phyloP scores from a whole-genome alignment of 176 grass and related monocot genomes.

The Tuctoria greenei region DNA sequence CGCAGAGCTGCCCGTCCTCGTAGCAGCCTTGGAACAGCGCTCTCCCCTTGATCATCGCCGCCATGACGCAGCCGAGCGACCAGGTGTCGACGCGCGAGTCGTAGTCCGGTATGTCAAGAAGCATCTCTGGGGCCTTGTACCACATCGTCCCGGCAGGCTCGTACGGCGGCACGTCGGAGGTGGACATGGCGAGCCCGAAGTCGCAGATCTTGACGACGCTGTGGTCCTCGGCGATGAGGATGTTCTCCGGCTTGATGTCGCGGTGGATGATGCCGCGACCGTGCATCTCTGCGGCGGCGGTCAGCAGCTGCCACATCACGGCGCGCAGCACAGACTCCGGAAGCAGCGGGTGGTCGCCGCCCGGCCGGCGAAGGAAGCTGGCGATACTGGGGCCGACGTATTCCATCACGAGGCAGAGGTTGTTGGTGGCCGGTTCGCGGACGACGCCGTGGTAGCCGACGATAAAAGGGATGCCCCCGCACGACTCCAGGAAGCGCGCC shows the following conservation, averaged over 20 bases:
- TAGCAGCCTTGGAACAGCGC: not conserved
- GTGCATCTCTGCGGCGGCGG: not conserved
- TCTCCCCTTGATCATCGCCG: slow-evolving; percentile 19
- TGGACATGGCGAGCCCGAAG: slow-evolving; percentile 28
- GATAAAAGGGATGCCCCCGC: too few species aligned
- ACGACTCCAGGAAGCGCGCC: too few species aligned
- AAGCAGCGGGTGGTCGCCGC: too few species aligned
- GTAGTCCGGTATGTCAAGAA: slow-evolving; percentile 17
- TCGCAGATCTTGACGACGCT: slow-evolving; percentile 40
- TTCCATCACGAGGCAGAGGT: too few species aligned
- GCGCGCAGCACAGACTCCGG: too few species aligned
- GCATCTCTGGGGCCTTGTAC: slow-evolving; percentile 39
- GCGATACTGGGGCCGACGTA: too few species aligned
- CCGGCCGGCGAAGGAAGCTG: too few species aligned
- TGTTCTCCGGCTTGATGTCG: slow-evolving; percentile 37
- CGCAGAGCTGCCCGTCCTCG: slow-evolving; percentile 25
- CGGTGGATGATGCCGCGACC: slow-evolving; percentile 25
- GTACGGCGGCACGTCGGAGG: slow-evolving; percentile 7
- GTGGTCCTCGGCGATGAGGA: slow-evolving; percentile 24
- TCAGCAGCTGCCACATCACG: not conserved
- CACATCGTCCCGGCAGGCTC: slow-evolving; percentile 16
- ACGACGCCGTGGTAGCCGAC: too few species aligned
- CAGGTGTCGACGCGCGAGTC: slow-evolving; percentile 30
- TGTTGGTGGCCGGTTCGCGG: too few species aligned
- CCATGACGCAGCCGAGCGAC: slow-evolving; percentile 51